Conservation (phyloP, 164 flowering plant genomes). For the Nymphaea colorata region DNA sequence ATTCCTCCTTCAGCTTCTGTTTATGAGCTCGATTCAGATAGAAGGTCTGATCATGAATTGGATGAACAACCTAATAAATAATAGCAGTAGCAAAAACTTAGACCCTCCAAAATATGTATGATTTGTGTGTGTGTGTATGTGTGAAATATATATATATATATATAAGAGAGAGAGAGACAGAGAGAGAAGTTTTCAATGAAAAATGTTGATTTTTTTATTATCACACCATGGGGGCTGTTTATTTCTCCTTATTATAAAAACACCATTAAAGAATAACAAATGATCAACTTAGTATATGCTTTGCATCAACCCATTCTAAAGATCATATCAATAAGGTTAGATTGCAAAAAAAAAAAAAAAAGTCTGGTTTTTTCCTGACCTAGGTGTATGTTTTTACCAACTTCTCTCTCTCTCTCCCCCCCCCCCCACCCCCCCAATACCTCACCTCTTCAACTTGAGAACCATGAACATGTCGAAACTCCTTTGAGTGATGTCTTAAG, state of each 20-base stretch:
- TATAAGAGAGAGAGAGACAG: neutral
- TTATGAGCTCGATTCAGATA: conserved; percentile 30
- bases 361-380: too few relatives aligned
- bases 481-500: conserved; percentile 10
- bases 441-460: conserved; percentile 21
- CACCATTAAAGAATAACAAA: too few relatives aligned
- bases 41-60: conserved; percentile 39
- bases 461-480: conserved; percentile 14
- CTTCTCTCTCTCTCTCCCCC: too few relatives aligned
- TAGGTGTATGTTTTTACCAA: too few relatives aligned
- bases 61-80: conserved; percentile 28
- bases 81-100: neutral
- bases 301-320: neutral
- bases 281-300: too few relatives aligned
- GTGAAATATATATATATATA: neutral
- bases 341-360: neutral
- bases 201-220: too few relatives aligned
- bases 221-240: too few relatives aligned
- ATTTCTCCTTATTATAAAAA: too few relatives aligned
- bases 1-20: conserved; percentile 41
- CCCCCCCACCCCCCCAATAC: too few relatives aligned
- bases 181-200: too few relatives aligned
- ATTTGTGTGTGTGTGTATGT: too few relatives aligned
- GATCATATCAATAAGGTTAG: neutral
- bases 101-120: too few relatives aligned